These are phyloP conservation scores for Parasitella parasitica DNA, from an alignment of 371 early-diverging fungal genomes.

Conservation along the genomic window DNA sequence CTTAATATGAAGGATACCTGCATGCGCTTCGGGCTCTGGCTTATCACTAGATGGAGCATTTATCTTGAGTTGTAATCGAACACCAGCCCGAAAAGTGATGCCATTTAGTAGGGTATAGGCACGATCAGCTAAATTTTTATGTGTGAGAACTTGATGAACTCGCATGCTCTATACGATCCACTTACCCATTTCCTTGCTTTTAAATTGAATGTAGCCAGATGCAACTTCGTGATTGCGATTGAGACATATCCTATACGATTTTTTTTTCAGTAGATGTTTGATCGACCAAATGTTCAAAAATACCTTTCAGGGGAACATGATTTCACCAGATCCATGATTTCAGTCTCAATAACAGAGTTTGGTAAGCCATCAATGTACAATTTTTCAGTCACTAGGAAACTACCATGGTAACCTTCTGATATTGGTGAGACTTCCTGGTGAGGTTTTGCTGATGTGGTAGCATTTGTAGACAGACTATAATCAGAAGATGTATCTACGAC, in stretches of 20 bases:
- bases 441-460: neutral
- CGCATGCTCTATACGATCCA: neutral
- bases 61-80: conserved; percentile 32
- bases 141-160: no score
- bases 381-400: conserved; percentile 15
- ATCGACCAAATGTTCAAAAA: neutral
- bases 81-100: conserved; percentile 21
- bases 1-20: conserved; percentile 39
- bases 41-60: conserved; percentile 18
- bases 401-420: neutral
- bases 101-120: conserved; percentile 45
- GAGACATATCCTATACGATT: conserved; percentile 8
- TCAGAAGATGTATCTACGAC: conserved; percentile 1
- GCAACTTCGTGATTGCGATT: conserved; percentile 1
- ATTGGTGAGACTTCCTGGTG: neutral
- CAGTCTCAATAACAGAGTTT: conserved; percentile 25
- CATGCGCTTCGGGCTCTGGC: conserved; percentile 35
- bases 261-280: neutral
- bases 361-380: conserved; percentile 25
- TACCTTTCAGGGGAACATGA: conserved; percentile 36
- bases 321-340: conserved; percentile 32
- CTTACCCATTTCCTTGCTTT: conserved; percentile 21
- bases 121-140: conserved; percentile 30
- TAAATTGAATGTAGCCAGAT: conserved; percentile 28
- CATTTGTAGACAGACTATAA: neutral